These are phyloP conservation scores for Xylariaceae sp. DNA, from an alignment of 2,329 filamentous ascomycete genomes.

Conservation along the genomic window DNA sequence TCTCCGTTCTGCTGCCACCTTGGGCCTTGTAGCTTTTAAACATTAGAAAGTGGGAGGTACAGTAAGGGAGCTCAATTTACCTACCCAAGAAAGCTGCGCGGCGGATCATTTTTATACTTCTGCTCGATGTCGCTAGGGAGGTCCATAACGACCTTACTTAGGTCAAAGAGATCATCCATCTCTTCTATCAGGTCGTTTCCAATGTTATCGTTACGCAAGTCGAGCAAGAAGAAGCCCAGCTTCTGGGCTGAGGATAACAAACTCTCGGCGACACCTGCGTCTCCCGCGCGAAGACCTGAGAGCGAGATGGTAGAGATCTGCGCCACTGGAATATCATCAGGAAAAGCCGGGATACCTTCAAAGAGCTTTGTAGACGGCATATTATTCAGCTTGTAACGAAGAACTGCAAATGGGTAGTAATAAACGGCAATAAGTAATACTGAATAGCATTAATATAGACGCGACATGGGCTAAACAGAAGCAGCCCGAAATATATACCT, in stretches of 20 bases:
- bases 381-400: not conserved
- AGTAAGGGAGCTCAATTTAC: not conserved
- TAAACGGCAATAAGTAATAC: no score
- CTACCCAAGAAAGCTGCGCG: conserved; percentile 16
- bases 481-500: no score
- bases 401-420: no score
- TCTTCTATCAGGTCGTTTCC: conserved; percentile 11
- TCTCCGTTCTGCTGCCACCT: conserved; percentile 24
- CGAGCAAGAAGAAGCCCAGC: conserved; percentile 25
- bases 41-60: not conserved
- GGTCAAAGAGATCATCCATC: conserved; percentile 16
- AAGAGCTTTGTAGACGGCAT: conserved; percentile 16
- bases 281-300: not conserved
- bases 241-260: conserved; percentile 1
- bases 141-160: conserved; percentile 13
- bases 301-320: conserved; percentile 16
- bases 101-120: conserved; percentile 13
- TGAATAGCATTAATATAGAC: no score
- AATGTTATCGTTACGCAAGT: conserved; percentile 12
- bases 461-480: no score
- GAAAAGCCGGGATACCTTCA: conserved; percentile 16
- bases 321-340: conserved; percentile 18
- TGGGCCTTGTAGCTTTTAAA: conserved; percentile 20
- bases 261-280: not conserved
- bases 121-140: conserved; percentile 10